Evolutionary conservation across 2,329 filamentous ascomycete genomes (phyloP), one percentile per base, ranked within the genome.

Genomic region (Didymella pomorum): DNA sequence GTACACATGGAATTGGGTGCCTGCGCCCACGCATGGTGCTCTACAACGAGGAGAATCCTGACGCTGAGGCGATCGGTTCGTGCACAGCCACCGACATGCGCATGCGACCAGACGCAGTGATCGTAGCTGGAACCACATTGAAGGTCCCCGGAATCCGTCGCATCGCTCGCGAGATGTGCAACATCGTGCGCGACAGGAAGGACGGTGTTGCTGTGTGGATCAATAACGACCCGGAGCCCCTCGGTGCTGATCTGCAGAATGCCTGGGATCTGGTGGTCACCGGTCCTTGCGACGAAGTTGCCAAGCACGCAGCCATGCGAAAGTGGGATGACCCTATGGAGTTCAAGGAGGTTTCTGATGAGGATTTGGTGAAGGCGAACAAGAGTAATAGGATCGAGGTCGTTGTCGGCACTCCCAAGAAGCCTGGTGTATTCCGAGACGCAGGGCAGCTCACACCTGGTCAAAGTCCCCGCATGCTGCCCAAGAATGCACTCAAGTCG

Each of bases 31-130:
- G 95, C 56, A 97, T 99, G 81, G 94, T 98, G 4, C 84, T 99
- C 10, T 99, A 99, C 81, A 97, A 98, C 74, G 95, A 99, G 76
- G 90, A 92, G 75, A 97, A 98, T 73, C 95, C 95, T 0, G 95
- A 99, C 65, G 92, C 95, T 66, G 94, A 97, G 68, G 94, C 95
- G 14, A 99, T 99, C 74, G 93, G 94, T 42, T 91, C 91, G 21
- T 93, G 97, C 39, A 92, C 93, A 50, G 88, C 87, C 64, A 89
- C 93, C 4, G 95, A 99, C 74, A 81, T 98, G 58, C 90, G 92
- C 60, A 86, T 89, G 41, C 86, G 93, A 35, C 94, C 95, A 0
- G 95, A 98, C 75, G 93, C 93, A 18, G 86, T 99, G 25, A 88
- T 99, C 66, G 95, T 99, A 26, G 95, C 97, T 9, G 95, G 95